These are phyloP conservation scores for Sporopachydermia quercuum DNA, from an alignment of 805 yeast genomes.

Conservation along the genomic window DNA sequence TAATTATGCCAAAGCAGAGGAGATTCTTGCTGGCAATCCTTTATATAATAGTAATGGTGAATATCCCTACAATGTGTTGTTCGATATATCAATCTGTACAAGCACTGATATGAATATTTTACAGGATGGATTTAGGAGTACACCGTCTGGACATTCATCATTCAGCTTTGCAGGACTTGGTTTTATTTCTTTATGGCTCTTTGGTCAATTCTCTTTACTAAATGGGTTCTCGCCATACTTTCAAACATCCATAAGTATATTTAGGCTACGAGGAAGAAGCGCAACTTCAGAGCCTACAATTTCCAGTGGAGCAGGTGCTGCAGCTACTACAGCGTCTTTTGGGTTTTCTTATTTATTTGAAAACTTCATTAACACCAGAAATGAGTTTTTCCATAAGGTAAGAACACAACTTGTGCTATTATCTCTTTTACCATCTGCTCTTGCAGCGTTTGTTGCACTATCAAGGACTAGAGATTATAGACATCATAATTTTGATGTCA, in stretches of 20 bases:
- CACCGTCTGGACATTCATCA: slow-evolving; percentile 72
- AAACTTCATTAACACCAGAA: background rate
- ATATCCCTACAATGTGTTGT: slow-evolving; percentile 2
- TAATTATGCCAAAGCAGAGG: slow-evolving; percentile 1
- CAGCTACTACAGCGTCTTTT: background rate
- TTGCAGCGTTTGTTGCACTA: slow-evolving; percentile 53
- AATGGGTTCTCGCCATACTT: slow-evolving; percentile 6
- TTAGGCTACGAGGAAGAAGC: no score
- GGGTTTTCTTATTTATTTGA: background rate
- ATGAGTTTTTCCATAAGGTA: background rate
- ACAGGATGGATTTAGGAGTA: slow-evolving; percentile 64
- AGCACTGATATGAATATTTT: slow-evolving; percentile 19
- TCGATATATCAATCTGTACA: slow-evolving; percentile 17
- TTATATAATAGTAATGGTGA: background rate
- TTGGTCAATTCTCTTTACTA: slow-evolving; percentile 42
- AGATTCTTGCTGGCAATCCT: background rate
- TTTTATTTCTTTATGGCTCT: slow-evolving; percentile 46
- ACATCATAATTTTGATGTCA: slow-evolving; percentile 35
- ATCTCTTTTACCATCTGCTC: slow-evolving; percentile 38
- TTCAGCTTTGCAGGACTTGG: slow-evolving; percentile 56
- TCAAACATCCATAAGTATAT: slow-evolving; percentile 12
- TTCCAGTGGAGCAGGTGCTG: background rate
- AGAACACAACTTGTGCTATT: background rate
- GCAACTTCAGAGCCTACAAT: background rate
- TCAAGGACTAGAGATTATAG: slow-evolving; percentile 73